Percentiles rank a stretch among this genome's conserved stretches.
phyloP scores from a whole-genome alignment of 2,329 filamentous ascomycete genomes.

The Graphilbum ipis-grandicollis region DNA sequence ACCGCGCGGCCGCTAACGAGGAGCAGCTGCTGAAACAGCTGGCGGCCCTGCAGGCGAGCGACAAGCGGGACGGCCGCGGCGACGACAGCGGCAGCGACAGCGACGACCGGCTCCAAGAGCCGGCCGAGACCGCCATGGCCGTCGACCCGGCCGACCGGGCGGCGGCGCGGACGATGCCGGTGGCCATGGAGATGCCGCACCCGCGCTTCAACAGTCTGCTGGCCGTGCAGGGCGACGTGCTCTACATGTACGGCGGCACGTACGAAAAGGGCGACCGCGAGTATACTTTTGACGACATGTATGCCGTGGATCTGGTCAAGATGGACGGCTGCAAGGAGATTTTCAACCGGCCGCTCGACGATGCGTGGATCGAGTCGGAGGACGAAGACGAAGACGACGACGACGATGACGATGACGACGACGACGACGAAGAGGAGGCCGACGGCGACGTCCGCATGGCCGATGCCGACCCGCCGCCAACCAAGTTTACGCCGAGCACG shows the following conservation, averaged over 20 bases:
- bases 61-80: background rate
- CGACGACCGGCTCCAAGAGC: too few species aligned
- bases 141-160: slow-evolving; percentile 32
- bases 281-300: slow-evolving; percentile 90
- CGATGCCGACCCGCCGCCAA: slow-evolving; percentile 26
- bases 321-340: slow-evolving; percentile 87
- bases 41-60: slow-evolving; percentile 54
- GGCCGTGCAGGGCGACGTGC: slow-evolving; percentile 75
- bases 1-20: slow-evolving; percentile 76
- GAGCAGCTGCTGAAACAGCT: slow-evolving; percentile 79
- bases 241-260: slow-evolving; percentile 91
- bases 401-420: slow-evolving; percentile 41
- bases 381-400: slow-evolving; percentile 42
- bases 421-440: slow-evolving; percentile 39
- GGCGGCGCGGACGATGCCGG: slow-evolving; percentile 42
- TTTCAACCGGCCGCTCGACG: slow-evolving; percentile 58
- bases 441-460: slow-evolving; percentile 34
- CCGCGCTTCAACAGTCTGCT: slow-evolving; percentile 81
- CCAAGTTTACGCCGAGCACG: slow-evolving; percentile 34
- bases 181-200: slow-evolving; percentile 73
- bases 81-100: slow-evolving; percentile 32
- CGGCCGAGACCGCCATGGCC: slow-evolving; percentile 28
- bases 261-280: slow-evolving; percentile 91
- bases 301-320: slow-evolving; percentile 84
- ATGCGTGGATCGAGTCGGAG: slow-evolving; percentile 60